Conservation (phyloP, 2,329 filamentous ascomycete genomes). For the Cladosporium halotolerans region DNA sequence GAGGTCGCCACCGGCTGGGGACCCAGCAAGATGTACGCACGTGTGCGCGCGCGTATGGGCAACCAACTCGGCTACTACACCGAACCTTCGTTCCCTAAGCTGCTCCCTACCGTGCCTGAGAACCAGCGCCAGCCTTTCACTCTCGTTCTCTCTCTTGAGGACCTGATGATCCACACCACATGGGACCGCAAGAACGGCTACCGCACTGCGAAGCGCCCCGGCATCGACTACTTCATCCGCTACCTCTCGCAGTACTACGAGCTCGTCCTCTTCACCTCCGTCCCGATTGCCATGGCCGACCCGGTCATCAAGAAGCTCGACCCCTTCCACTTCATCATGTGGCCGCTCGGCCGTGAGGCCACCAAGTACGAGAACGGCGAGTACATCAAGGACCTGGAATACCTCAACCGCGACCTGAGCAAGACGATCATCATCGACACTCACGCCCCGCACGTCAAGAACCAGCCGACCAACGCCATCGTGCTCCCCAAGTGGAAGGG, state of each 20-base stretch:
- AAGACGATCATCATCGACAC: slow-evolving; percentile 96
- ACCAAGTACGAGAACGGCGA: slow-evolving; percentile 94
- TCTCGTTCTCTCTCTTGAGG: slow-evolving; percentile 84
- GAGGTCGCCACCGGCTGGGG: slow-evolving; percentile 78
- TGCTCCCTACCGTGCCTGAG: slow-evolving; percentile 75
- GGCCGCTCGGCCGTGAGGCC: slow-evolving; percentile 92
- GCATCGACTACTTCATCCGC: slow-evolving; percentile 92
- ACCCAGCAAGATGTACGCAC: slow-evolving; percentile 68
- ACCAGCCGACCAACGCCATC: slow-evolving; percentile 95
- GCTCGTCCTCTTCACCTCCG: slow-evolving; percentile 87
- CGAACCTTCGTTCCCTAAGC: slow-evolving; percentile 88
- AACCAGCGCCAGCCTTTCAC: slow-evolving; percentile 82
- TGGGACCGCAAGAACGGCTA: slow-evolving; percentile 93
- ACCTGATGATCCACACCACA: slow-evolving; percentile 88
- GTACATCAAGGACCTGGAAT: slow-evolving; percentile 97
- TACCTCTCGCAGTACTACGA: slow-evolving; percentile 98
- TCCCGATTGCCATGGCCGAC: slow-evolving; percentile 77
- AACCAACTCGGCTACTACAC: slow-evolving; percentile 87
- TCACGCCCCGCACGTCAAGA: slow-evolving; percentile 69
- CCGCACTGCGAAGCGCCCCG: slow-evolving; percentile 89
- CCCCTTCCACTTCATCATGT: slow-evolving; percentile 90
- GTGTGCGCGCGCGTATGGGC: slow-evolving; percentile 66
- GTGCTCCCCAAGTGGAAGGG: slow-evolving; percentile 86
- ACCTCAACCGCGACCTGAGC: slow-evolving; percentile 89
- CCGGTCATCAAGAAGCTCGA: slow-evolving; percentile 89